Base-by-base conservation (phyloP, 176 grass and related monocot species). In the Eragrostis nindensis region DNA sequence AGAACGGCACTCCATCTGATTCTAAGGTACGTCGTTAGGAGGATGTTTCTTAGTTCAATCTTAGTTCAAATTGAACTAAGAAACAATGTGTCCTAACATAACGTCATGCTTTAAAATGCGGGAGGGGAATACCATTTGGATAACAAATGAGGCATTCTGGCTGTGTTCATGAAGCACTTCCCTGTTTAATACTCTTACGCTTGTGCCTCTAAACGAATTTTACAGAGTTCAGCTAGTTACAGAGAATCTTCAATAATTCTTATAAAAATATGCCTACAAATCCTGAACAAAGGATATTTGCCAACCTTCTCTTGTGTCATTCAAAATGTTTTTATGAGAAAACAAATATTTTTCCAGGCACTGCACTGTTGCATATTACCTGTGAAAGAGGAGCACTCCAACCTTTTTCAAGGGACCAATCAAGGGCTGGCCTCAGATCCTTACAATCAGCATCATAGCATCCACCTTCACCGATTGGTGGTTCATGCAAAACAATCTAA, bases 371-470 rank as follows among this genome's bases (percentile, higher is more conserved):
- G 25, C 16, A 21, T 5, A 61, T 76, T 76, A 87, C 85, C 85
- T 80, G 63, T 76, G 85, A 87, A 87, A 75, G 63, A 87, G 85
- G 85, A 8, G 68, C 30, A 10, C 63, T 87, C 85, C 85, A 87
- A 60, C 85, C 85, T 36, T 82, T 76, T 76, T 82, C 71, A n/a
- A 87, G 78, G 71, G 85, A 82, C 85, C 85, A 87, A 70, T 82
- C 85, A 70, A 87, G 85, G 17, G 85, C 85, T 29, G 85, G 85
- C 71, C 85, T 87, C 30, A 87, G 78, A 39, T 87, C 71, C 54
- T 82, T 81, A 44, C 42, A 50, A 52, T 82, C 63, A 29, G 64
- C 85, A 50, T 62, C 71, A 52, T 62, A 82, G 30, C 0, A 52
- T 36, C 85, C 85, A 76, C 85, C 85, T 87, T 87, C 85, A 69